Conservation (phyloP, 1,139 yeast genomes). For the Zygosaccharomyces sapae region DNA sequence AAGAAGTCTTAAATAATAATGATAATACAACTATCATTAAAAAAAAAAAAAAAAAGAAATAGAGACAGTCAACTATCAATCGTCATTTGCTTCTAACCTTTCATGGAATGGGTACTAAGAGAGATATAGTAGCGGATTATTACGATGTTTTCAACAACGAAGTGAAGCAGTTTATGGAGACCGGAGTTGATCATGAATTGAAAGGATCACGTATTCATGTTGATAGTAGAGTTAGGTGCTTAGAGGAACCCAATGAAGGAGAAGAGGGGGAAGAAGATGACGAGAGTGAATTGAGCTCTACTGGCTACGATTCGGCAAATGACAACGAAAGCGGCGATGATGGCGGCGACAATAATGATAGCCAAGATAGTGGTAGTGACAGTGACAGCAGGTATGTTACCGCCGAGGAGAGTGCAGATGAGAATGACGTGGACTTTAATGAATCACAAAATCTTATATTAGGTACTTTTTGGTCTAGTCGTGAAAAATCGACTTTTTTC, state of each 20-base stretch:
- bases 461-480: constrained; percentile 30
- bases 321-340: constrained; percentile 3
- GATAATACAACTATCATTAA: background rate
- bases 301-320: background rate
- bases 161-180: constrained; percentile 20
- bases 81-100: background rate
- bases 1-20: background rate
- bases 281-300: constrained; percentile 9
- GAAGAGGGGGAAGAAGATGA: constrained; percentile 1
- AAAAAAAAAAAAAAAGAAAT: background rate
- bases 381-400: constrained; percentile 8
- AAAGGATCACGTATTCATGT: constrained; percentile 27
- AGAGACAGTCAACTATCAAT: background rate
- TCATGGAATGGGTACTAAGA: constrained; percentile 11
- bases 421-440: constrained; percentile 1
- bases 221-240: constrained; percentile 18
- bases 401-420: constrained; percentile 9
- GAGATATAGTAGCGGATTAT: constrained; percentile 19
- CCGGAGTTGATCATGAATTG: constrained; percentile 20
- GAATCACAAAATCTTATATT: constrained; percentile 8
- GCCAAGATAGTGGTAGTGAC: constrained; percentile 2
- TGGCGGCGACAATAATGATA: constrained; percentile 1
- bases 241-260: constrained; percentile 7
- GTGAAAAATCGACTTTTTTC: constrained; percentile 33
- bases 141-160: constrained; percentile 22